Evolutionary conservation across 305 asterid genomes (phyloP).

Genomic region (Fraxinus sp.): DNA sequence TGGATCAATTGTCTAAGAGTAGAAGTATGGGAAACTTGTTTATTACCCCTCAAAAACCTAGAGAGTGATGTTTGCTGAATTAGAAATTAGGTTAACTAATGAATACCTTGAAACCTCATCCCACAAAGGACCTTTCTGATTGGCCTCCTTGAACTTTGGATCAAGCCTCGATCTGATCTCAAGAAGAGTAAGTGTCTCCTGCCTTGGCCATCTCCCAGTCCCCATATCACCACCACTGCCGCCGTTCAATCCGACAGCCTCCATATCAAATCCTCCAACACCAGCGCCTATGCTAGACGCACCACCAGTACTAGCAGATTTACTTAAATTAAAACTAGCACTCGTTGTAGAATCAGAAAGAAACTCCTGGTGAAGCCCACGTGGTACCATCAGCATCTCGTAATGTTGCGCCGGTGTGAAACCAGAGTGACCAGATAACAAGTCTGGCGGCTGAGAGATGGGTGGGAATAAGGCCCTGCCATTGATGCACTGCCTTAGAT

Average conservation of each 20-base stretch:
- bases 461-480: conserved; percentile 31
- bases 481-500: conserved; percentile 45
- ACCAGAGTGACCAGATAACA: conserved; percentile 36
- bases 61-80: neutral
- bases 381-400: conserved; percentile 39
- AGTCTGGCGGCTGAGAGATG: conserved; percentile 41
- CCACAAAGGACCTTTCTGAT: conserved; percentile 96
- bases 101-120: conserved; percentile 89
- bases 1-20: neutral
- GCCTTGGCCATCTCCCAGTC: conserved; percentile 91
- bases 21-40: neutral
- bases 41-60: neutral
- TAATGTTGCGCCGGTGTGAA: conserved; percentile 26
- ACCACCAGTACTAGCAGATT: conserved; percentile 12
- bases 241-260: conserved; percentile 16
- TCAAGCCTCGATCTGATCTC: conserved; percentile 92
- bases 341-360: conserved; percentile 36
- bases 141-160: conserved; percentile 85
- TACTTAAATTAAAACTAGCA: neutral
- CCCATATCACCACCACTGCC: conserved; percentile 42
- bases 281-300: conserved; percentile 29
- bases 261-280: conserved; percentile 46
- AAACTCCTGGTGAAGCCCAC: conserved; percentile 24
- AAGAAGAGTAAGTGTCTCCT: conserved; percentile 95
- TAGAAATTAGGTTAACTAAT: conserved; percentile 9